A percentile compares a stretch with the other conserved stretches of the same genome.
Conservation (phyloP, 176 grass and related monocot genomes). For the Triticum urartu region DNA sequence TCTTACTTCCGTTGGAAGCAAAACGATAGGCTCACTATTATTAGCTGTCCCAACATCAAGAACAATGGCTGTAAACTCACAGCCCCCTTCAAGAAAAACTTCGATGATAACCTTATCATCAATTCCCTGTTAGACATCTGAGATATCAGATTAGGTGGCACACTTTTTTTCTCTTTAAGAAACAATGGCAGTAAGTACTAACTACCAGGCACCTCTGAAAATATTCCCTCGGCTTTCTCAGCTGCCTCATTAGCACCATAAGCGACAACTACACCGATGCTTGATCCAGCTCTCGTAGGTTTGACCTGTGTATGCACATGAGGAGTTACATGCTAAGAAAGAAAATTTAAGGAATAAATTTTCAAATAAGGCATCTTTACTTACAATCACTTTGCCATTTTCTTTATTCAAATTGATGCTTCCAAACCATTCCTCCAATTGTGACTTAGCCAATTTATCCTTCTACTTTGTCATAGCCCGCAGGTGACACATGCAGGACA, state of each 20-base stretch:
- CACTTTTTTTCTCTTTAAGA: background rate
- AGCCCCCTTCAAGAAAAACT: slow-evolving; percentile 87
- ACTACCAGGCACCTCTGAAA: slow-evolving; percentile 52
- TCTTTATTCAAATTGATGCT: slow-evolving; percentile 53
- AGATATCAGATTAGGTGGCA: slow-evolving; percentile 6
- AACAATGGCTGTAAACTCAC: slow-evolving; percentile 87
- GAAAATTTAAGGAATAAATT: background rate
- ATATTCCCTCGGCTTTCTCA: slow-evolving; percentile 68
- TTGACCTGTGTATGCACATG: slow-evolving; percentile 59
- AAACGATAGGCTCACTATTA: slow-evolving; percentile 64
- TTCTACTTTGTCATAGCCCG: slow-evolving; percentile 45
- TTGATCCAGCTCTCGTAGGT: slow-evolving; percentile 87
- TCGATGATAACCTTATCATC: slow-evolving; percentile 84
- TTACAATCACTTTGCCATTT: slow-evolving; percentile 89
- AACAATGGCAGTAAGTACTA: background rate
- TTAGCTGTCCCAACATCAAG: slow-evolving; percentile 67
- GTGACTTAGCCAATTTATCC: slow-evolving; percentile 42
- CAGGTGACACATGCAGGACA: slow-evolving; percentile 4
- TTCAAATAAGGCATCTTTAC: slow-evolving; percentile 21
- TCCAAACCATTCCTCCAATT: slow-evolving; percentile 65
- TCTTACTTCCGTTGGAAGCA: slow-evolving; percentile 87
- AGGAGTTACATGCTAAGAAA: slow-evolving; percentile 25
- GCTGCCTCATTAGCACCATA: slow-evolving; percentile 77
- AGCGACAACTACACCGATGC: slow-evolving; percentile 78
- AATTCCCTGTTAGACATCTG: slow-evolving; percentile 46